Conservation (phyloP, 2,329 filamentous ascomycete genomes). For the Ophiocordyceps camponoti-leonardi region DNA sequence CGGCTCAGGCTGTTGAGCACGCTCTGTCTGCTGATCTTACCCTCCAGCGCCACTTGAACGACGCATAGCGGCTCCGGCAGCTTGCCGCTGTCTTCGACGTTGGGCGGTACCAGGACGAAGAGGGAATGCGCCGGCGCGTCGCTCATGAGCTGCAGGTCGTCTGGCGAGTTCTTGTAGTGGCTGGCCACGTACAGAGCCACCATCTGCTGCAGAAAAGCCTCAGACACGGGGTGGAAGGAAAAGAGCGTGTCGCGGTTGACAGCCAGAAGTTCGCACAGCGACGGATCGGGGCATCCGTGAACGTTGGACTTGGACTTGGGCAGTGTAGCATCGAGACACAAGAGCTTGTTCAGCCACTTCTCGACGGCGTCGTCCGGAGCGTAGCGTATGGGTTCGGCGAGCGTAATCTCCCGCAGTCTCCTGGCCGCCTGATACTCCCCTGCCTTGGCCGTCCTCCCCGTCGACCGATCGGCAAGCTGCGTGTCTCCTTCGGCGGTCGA, state of each 20-base stretch:
- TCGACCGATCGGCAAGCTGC: conserved; percentile 60
- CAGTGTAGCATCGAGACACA: conserved; percentile 85
- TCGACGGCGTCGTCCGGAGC: conserved; percentile 80
- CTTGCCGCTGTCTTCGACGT: conserved; percentile 57
- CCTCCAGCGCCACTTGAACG: conserved; percentile 85
- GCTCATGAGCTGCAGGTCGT: conserved; percentile 96
- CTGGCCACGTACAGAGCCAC: conserved; percentile 93
- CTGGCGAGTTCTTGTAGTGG: conserved; percentile 95
- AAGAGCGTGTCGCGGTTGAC: conserved; percentile 97
- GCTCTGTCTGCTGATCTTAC: conserved; percentile 83
- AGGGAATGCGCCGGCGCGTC: conserved; percentile 94
- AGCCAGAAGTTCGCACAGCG: conserved; percentile 76
- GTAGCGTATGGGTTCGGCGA: conserved; percentile 90
- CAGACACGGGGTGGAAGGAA: conserved; percentile 92
- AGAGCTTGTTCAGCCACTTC: conserved; percentile 85
- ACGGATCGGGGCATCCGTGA: conserved; percentile 76
- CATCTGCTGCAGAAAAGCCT: conserved; percentile 96
- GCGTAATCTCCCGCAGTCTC: conserved; percentile 76
- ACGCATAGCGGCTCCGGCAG: conserved; percentile 90
- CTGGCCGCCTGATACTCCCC: conserved; percentile 50
- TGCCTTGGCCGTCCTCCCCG: conserved; percentile 53
- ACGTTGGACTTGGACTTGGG: conserved; percentile 57
- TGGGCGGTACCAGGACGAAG: conserved; percentile 80
- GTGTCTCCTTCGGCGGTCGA: conserved; percentile 37
- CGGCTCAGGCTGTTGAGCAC: conserved; percentile 79